Base-by-base conservation (phyloP, 139 green algal genomes). In the Ettlia oleoabundans region DNA sequence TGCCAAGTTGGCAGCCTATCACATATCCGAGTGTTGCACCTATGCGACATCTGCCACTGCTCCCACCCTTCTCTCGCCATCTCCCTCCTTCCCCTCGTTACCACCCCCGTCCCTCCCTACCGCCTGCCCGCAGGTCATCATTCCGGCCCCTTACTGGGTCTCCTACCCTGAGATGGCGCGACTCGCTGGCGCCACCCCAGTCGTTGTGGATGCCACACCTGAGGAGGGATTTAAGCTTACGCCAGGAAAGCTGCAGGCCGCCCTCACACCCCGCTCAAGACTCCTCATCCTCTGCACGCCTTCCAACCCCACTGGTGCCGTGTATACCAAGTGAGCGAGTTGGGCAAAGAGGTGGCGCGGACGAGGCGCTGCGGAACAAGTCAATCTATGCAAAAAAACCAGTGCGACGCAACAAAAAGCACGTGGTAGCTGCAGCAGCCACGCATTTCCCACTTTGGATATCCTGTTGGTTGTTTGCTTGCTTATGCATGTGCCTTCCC, bases 261-360 rank as follows among this genome's bases (percentile, higher is more conserved):
- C 89, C 2, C 88, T 99, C 6, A 98, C 94, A 1, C 92, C 93
- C 0, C 66, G 69, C 26, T 96, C 92, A 4, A 89, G 97, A 30
- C 80, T 99, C 64, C 92, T 99, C 77, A 98, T 99, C 79, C 92
- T 99, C 18, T 99, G 97, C 89, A 94, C 96, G 18, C 97, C 97
- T 28, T 98, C 93, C 72, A 99, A 99, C 87, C 97, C 97, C 38
- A 96, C 93, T 4, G 97, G 97, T 7, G 86, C 92, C 4, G 95
- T 98, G 24, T 98, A 98, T 86, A 80, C 88, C 26, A 83, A 68
- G 83, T 91, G 61, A 53, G 70, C 26, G 77, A 4, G 9, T 0
- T 65, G 22, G 10, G 15, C 24, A 13, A 7, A 22, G 33, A 61
- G 21, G 28, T 32, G 66, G 38, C 1, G 37, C 19, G 2, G 65